phyloP scores from a whole-genome alignment of 148 eudicot genomes.

The Rheum nobile region DNA sequence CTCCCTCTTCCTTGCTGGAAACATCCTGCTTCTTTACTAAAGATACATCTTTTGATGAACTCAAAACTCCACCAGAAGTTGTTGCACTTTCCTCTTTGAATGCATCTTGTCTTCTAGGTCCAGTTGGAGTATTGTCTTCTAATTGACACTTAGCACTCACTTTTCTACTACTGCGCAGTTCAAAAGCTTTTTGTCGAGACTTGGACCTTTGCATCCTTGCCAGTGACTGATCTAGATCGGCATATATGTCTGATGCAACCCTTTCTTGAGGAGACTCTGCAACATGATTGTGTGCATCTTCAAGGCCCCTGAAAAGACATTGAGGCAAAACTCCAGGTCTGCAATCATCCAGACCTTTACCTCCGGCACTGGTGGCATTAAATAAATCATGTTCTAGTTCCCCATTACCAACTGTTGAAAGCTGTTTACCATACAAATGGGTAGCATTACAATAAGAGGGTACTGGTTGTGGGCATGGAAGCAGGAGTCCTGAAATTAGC shows the following conservation, averaged over 20 bases:
- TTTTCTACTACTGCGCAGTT: slow-evolving; percentile 65
- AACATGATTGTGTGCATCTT: slow-evolving; percentile 18
- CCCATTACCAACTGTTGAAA: slow-evolving; percentile 17
- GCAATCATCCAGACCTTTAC: slow-evolving; percentile 26
- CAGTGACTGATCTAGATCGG: slow-evolving; percentile 41
- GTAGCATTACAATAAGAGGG: slow-evolving; percentile 21
- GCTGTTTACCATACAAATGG: slow-evolving; percentile 23
- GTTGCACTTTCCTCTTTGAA: neutral
- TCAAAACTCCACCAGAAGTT: slow-evolving; percentile 1
- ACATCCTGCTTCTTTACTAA: neutral
- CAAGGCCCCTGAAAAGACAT: slow-evolving; percentile 14
- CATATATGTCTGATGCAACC: slow-evolving; percentile 21
- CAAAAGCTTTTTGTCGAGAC: slow-evolving; percentile 81
- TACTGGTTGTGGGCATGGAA: slow-evolving; percentile 37
- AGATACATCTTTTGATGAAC: neutral
- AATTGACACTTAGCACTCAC: slow-evolving; percentile 26
- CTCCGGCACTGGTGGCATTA: slow-evolving; percentile 23
- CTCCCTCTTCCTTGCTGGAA: slow-evolving; percentile 7
- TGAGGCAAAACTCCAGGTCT: slow-evolving; percentile 15
- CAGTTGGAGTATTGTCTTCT: slow-evolving; percentile 12
- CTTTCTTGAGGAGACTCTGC: slow-evolving; percentile 45
- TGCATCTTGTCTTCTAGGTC: neutral
- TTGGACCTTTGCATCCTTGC: slow-evolving; percentile 60
- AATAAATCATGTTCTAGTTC: slow-evolving; percentile 18
- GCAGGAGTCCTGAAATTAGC: slow-evolving; percentile 55